Evolutionary conservation across 2,329 filamentous ascomycete genomes (phyloP), one percentile per base, ranked within the genome.

Genomic region (Ophiosphaerella korrae): DNA sequence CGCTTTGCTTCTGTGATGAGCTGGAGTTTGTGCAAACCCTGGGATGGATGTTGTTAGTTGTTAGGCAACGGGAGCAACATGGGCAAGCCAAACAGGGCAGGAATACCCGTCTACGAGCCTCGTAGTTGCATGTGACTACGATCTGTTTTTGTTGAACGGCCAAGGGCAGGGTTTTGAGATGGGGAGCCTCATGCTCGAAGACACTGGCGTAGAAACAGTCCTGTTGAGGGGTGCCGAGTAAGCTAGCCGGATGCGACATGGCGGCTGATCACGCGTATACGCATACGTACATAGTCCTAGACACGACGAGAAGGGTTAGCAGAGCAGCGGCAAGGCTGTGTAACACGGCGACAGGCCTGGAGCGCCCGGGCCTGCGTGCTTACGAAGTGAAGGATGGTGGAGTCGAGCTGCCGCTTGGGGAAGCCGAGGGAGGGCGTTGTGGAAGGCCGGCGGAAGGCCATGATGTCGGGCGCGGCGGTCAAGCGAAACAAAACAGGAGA

Each of bases 181-280:
- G 78, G 0, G 92, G 90, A 58, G 89, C 86, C 68, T 89, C 88
- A 58, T 88, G 87, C 75, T 97, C 92, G 61, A 94, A 88, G 7
- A 94, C 92, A 42, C 91, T 90, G 18, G 92, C 92, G 73, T 97
- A 97, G 79, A 97, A 97, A 78, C 90, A 96, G 77, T 93, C 90
- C 71, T 92, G 14, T 38, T 56, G 51, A 53, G 5, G 3, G 35
- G 52, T 12, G 33, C 9, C 47, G 26, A 53, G 60, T 63, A 47
- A 60, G 58, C 52, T 42, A 24, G 50, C 49, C 48, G 48, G 52
- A 58, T 41, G 47, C 18, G 44, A 42, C 7, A 47, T 18, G 33
- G 13, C 7, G 8, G 33, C 7, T n/a, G 33, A 35, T n/a, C 33
- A 35, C 13, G 16, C 33, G 13, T n/a, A 14, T n/a, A 12, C 33